Evolutionary conservation across 2,329 filamentous ascomycete species (phyloP).

Genomic region (Ambrosiella cleistominuta): DNA sequence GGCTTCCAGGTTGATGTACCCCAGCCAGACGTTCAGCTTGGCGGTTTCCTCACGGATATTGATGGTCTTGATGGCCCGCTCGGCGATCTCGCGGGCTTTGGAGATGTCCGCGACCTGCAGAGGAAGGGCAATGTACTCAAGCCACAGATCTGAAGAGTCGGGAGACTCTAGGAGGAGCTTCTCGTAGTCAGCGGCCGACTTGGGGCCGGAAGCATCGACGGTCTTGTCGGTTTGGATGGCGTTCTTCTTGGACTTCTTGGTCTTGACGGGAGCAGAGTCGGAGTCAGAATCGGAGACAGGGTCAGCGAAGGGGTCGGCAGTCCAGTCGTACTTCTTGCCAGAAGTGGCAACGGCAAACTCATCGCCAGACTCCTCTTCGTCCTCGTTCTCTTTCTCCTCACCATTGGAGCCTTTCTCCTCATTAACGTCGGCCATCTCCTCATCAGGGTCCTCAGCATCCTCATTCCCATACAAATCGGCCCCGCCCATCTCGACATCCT

Average conservation of each 20-base stretch:
- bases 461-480: slow-evolving; percentile 20
- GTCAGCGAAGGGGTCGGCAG: slow-evolving; percentile 48
- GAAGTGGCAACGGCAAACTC: slow-evolving; percentile 26
- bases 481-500: slow-evolving; percentile 31
- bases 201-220: slow-evolving; percentile 75
- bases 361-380: slow-evolving; percentile 19
- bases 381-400: slow-evolving; percentile 22
- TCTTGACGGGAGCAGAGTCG: slow-evolving; percentile 48
- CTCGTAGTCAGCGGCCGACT: slow-evolving; percentile 83
- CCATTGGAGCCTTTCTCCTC: slow-evolving; percentile 23
- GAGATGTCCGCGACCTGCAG: slow-evolving; percentile 77
- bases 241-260: slow-evolving; percentile 31
- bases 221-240: slow-evolving; percentile 77
- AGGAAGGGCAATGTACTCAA: slow-evolving; percentile 98
- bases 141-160: slow-evolving; percentile 86
- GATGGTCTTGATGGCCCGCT: slow-evolving; percentile 81
- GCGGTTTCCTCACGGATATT: slow-evolving; percentile 79
- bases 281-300: slow-evolving; percentile 33
- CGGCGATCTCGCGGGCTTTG: slow-evolving; percentile 74
- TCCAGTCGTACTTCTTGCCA: slow-evolving; percentile 80
- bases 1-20: slow-evolving; percentile 84
- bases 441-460: slow-evolving; percentile 23
- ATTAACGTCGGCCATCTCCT: slow-evolving; percentile 21
- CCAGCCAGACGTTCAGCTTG: slow-evolving; percentile 91
- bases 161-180: slow-evolving; percentile 80